A percentile compares a stretch with the other conserved stretches of the same genome.
Evolutionary conservation across 805 yeast genomes (phyloP).

Genomic region (Peterozyma toletana): DNA sequence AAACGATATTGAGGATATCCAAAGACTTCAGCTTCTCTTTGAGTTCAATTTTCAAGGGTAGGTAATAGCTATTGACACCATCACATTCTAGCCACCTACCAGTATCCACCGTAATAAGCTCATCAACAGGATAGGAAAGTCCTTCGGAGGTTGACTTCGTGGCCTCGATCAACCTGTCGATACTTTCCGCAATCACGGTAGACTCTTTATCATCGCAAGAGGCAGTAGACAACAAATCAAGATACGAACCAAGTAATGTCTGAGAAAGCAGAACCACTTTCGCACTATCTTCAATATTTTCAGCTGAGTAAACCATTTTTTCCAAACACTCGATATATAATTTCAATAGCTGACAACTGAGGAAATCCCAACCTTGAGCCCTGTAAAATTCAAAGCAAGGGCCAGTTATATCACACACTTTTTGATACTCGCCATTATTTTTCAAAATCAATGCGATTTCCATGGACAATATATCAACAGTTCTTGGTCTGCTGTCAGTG

Average conservation of each 20-base stretch:
- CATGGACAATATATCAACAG: slow-evolving; percentile 66
- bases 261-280: slow-evolving; percentile 12
- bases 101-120: slow-evolving; percentile 28
- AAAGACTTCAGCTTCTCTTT: slow-evolving; percentile 1
- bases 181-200: slow-evolving; percentile 11
- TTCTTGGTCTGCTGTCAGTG: slow-evolving; percentile 47
- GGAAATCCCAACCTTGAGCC: slow-evolving; percentile 64
- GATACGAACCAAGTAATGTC: slow-evolving; percentile 29
- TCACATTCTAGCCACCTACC: slow-evolving; percentile 29
- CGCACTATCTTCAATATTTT: slow-evolving; percentile 12
- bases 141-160: slow-evolving; percentile 7
- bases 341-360: slow-evolving; percentile 61
- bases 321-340: slow-evolving; percentile 65
- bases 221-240: slow-evolving; percentile 29
- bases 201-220: slow-evolving; percentile 11
- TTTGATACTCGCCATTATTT: slow-evolving; percentile 45
- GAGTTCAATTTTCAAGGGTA: slow-evolving; percentile 27
- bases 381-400: slow-evolving; percentile 65
- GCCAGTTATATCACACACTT: slow-evolving; percentile 56
- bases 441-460: slow-evolving; percentile 73
- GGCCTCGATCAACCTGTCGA: slow-evolving; percentile 10
- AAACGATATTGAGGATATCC: too few relatives aligned
- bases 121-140: slow-evolving; percentile 21
- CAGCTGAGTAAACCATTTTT: slow-evolving; percentile 21
- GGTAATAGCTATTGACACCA: slow-evolving; percentile 27